Percentiles rank a stretch among this genome's conserved stretches.
Evolutionary conservation across 2,329 filamentous ascomycete genomes (phyloP).

Genomic region (Sclerotiophoma versabilis): DNA sequence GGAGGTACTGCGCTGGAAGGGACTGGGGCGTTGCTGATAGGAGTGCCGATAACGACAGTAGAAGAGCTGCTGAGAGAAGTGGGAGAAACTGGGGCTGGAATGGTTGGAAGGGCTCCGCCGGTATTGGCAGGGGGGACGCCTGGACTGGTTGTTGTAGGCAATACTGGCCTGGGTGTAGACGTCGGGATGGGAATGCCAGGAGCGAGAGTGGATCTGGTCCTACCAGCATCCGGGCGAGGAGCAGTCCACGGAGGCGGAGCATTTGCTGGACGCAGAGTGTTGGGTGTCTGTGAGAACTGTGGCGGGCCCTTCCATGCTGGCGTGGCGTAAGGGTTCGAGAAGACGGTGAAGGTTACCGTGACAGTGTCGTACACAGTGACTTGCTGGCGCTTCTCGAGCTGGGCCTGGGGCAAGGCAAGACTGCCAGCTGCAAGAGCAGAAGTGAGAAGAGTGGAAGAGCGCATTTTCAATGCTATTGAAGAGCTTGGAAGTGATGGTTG

Average conservation of each 20-base stretch:
- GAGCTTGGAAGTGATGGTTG: conserved; percentile 8
- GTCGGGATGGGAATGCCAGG: not conserved
- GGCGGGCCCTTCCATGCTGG: conserved; percentile 16
- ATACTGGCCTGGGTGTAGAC: not conserved
- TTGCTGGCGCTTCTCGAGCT: conserved; percentile 28
- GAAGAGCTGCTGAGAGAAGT: not conserved
- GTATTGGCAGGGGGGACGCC: not conserved
- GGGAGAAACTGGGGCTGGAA: not conserved
- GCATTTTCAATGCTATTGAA: conserved; percentile 33
- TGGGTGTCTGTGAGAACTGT: not conserved
- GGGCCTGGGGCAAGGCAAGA: conserved; percentile 32
- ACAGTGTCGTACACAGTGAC: conserved; percentile 33
- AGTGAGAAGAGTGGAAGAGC: conserved; percentile 33
- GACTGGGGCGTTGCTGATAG: not conserved
- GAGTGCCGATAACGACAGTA: not conserved
- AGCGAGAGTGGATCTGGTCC: not conserved
- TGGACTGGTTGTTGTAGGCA: not conserved
- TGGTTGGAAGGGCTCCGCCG: not conserved
- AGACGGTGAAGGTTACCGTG: conserved; percentile 31
- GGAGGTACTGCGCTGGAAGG: not conserved
- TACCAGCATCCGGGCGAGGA: conserved; percentile 1
- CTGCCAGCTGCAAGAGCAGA: conserved; percentile 35
- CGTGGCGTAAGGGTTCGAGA: conserved; percentile 16
- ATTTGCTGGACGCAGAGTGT: conserved; percentile 1
- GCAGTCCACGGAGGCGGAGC: conserved; percentile 2